A percentile compares a stretch with the other conserved stretches of the same genome.
These are phyloP conservation scores for Magnolia kwangsiensis DNA, from an alignment of 164 flowering plant species.

Conservation along the genomic window DNA sequence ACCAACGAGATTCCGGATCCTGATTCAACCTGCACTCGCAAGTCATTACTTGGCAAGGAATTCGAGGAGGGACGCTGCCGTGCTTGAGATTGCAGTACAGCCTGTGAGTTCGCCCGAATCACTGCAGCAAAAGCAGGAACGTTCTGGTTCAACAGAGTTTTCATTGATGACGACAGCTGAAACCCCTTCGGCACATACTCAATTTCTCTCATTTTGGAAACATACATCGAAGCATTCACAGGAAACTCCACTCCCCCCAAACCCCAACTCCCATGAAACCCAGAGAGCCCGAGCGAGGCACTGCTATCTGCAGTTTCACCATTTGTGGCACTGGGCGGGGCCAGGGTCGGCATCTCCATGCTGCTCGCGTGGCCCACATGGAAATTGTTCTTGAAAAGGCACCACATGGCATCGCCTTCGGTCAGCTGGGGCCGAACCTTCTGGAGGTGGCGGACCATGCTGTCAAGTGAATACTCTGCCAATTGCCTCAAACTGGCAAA, in stretches of 20 bases:
- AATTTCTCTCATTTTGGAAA: conserved; percentile 42
- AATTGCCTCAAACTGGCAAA: conserved; percentile 76
- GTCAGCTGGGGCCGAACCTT: conserved; percentile 77
- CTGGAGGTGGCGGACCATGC: conserved; percentile 76
- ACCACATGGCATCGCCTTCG: conserved; percentile 96
- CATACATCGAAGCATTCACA: conserved; percentile 38
- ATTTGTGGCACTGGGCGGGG: conserved; percentile 21
- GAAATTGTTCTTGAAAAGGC: conserved; percentile 92
- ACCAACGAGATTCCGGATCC: conserved; percentile 25
- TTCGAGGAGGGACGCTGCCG: conserved; percentile 39
- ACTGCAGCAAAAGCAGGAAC: conserved; percentile 84
- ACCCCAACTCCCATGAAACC: conserved; percentile 87
- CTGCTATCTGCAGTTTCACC: conserved; percentile 28
- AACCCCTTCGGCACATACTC: conserved; percentile 75
- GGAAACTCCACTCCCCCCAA: conserved; percentile 39
- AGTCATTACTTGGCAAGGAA: conserved; percentile 27
- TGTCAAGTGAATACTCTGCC: conserved; percentile 74
- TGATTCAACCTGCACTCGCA: conserved; percentile 12
- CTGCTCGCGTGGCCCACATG: conserved; percentile 82
- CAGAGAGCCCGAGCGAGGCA: conserved; percentile 49
- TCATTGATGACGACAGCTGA: conserved; percentile 77
- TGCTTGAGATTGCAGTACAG: conserved; percentile 26
- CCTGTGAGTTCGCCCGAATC: conserved; percentile 58
- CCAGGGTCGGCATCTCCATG: conserved; percentile 60
- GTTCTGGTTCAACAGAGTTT: conserved; percentile 69